Evolutionary conservation across 164 flowering plant species (phyloP).

Genomic region (Warburgia ugandensis): DNA sequence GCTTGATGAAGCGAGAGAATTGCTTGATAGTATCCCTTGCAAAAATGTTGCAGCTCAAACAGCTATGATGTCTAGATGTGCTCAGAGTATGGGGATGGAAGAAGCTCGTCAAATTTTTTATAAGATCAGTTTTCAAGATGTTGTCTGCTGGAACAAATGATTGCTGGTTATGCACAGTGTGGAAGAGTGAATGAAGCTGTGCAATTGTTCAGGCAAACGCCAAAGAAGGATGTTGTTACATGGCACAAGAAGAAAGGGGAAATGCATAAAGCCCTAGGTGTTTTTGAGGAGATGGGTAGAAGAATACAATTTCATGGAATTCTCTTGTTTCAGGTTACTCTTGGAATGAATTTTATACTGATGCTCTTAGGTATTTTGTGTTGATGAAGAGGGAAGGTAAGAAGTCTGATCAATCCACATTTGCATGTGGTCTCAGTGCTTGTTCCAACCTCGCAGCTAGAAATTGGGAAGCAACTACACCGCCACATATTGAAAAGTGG

Average conservation of each 20-base stretch:
- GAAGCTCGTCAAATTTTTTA: conserved; percentile 16
- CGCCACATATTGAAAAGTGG: conserved; percentile 12
- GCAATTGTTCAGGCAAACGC: conserved; percentile 10
- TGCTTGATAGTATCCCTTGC: conserved; percentile 11
- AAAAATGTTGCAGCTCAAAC: conserved; percentile 15
- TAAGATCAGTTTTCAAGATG: conserved; percentile 3
- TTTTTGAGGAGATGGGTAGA: conserved; percentile 26
- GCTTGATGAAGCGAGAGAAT: conserved; percentile 12
- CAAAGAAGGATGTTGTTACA: conserved; percentile 7
- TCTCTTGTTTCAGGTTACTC: conserved; percentile 15
- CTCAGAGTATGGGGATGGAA: conserved; percentile 11
- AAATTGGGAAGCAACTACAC: conserved; percentile 14
- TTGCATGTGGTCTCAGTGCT: conserved; percentile 11
- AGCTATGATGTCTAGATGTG: conserved; percentile 11
- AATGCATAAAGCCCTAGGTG: conserved; percentile 6
- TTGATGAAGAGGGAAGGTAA: conserved; percentile 11
- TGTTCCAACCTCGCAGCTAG: conserved; percentile 20
- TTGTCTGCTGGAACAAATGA: conserved; percentile 14
- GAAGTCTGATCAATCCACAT: conserved; percentile 16
- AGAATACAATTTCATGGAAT: conserved; percentile 30
- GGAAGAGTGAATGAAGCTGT: conserved; percentile 13
- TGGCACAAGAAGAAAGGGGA: conserved; percentile 9
- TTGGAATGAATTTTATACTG: conserved; percentile 10
- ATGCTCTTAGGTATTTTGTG: conserved; percentile 12
- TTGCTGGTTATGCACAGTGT: conserved; percentile 11